phyloP scores from a whole-genome alignment of 1,139 yeast species.

The Debaryomyces nepalensis region DNA sequence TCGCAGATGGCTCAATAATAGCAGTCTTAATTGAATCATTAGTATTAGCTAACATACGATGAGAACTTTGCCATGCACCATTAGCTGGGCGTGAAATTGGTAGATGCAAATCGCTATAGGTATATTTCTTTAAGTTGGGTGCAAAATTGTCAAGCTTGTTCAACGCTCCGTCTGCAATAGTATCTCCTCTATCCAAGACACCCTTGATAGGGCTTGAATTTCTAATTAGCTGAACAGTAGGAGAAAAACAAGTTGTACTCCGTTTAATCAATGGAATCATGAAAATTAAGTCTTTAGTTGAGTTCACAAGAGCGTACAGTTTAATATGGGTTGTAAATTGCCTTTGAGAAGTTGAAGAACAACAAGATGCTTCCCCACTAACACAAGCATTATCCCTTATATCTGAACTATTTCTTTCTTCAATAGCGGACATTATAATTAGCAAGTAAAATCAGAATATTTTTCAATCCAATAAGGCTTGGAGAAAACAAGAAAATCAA shows the following conservation, averaged over 20 bases:
- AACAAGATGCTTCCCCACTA: constrained; percentile 3
- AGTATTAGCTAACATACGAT: constrained; percentile 28
- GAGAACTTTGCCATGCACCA: constrained; percentile 34
- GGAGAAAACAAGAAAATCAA: not conserved
- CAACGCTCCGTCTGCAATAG: constrained; percentile 37
- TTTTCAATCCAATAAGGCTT: not conserved
- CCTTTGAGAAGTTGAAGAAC: constrained; percentile 15
- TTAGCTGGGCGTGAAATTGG: constrained; percentile 50
- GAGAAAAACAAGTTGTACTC: constrained; percentile 19
- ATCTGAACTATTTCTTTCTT: constrained; percentile 6
- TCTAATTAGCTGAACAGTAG: constrained; percentile 24
- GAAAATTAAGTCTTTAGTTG: constrained; percentile 24
- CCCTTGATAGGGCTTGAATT: constrained; percentile 32
- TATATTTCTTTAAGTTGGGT: constrained; percentile 43
- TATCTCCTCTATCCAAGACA: constrained; percentile 32
- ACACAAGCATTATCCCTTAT: constrained; percentile 1
- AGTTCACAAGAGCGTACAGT: constrained; percentile 30
- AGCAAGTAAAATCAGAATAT: constrained; percentile 7
- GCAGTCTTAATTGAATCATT: constrained; percentile 35
- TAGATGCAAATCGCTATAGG: constrained; percentile 44
- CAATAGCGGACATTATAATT: constrained; percentile 14
- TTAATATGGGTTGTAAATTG: constrained; percentile 26
- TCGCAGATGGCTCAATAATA: constrained; percentile 51
- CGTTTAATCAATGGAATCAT: constrained; percentile 26
- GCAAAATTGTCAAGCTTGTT: constrained; percentile 38